These are phyloP conservation scores for Vickermania spadyakhi DNA, from an alignment of 208 protist genomes.

Conservation along the genomic window DNA sequence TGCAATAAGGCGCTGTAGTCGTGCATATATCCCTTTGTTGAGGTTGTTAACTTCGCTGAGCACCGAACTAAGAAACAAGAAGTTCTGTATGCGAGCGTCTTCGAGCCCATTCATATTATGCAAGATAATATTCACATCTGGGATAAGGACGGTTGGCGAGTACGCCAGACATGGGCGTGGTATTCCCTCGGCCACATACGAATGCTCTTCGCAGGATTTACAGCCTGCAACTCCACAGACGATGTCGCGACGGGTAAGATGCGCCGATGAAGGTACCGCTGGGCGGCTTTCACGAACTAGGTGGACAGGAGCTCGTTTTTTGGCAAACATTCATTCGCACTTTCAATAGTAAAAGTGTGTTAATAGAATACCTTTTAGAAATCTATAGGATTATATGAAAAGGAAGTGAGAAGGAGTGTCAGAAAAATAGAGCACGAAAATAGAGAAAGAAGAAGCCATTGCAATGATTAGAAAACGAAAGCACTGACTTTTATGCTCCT, in stretches of 20 bases:
- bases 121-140: conserved; percentile 88
- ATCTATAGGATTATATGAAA: conserved; percentile 2
- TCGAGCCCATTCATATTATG: conserved; percentile 91
- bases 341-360: conserved; percentile 5
- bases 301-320: conserved; percentile 47
- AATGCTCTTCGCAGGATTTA: conserved; percentile 67
- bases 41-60: conserved; percentile 85
- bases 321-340: conserved; percentile 53
- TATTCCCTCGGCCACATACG: conserved; percentile 14
- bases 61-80: conserved; percentile 85
- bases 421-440: not conserved
- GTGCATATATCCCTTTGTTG: conserved; percentile 83
- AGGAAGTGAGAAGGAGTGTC: not conserved
- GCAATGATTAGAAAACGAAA: not conserved
- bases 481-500: not conserved
- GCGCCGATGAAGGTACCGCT: not conserved
- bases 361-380: conserved; percentile 8
- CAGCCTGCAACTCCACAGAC: conserved; percentile 10
- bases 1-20: conserved; percentile 65
- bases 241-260: conserved; percentile 2
- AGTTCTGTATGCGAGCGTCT: conserved; percentile 62
- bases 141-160: conserved; percentile 43
- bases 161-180: conserved; percentile 18
- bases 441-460: not conserved
- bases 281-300: conserved; percentile 21